Conservation (phyloP, 495 filamentous ascomycete species). For the Hypoxylon intermedium region DNA sequence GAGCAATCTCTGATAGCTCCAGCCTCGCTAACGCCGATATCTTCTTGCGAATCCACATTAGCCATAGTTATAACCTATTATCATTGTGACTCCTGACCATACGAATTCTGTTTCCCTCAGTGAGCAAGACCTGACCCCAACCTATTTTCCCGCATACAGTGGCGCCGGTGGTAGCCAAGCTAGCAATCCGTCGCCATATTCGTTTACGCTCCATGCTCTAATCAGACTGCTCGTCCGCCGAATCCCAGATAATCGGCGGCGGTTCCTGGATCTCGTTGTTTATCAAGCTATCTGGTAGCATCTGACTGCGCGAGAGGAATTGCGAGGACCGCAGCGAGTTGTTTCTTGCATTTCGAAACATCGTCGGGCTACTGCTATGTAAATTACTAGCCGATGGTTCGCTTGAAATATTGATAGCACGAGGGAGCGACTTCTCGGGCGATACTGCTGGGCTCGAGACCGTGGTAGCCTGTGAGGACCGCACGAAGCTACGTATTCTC, state of each 20-base stretch:
- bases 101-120: too few relatives aligned
- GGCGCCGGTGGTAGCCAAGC: too few relatives aligned
- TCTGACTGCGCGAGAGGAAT: conserved; percentile 54
- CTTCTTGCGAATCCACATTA: too few relatives aligned
- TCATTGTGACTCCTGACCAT: too few relatives aligned
- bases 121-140: too few relatives aligned
- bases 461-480: conserved; percentile 55
- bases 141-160: too few relatives aligned
- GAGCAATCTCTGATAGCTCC: too few relatives aligned
- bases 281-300: conserved; percentile 62
- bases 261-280: conserved; percentile 54
- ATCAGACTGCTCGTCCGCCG: conserved; percentile 52
- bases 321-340: conserved; percentile 51
- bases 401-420: conserved; percentile 19
- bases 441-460: conserved; percentile 46
- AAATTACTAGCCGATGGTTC: neutral
- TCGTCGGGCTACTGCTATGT: conserved; percentile 32
- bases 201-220: too few relatives aligned
- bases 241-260: conserved; percentile 53
- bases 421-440: conserved; percentile 42
- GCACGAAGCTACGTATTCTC: conserved; percentile 25
- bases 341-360: conserved; percentile 19
- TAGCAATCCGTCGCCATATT: too few relatives aligned
- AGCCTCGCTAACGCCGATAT: too few relatives aligned
- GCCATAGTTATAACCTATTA: too few relatives aligned